A percentile compares a stretch with the other conserved stretches of the same genome.
These are phyloP conservation scores for Syzygium jambos DNA, from an alignment of 345 rosid species.

Conservation along the genomic window DNA sequence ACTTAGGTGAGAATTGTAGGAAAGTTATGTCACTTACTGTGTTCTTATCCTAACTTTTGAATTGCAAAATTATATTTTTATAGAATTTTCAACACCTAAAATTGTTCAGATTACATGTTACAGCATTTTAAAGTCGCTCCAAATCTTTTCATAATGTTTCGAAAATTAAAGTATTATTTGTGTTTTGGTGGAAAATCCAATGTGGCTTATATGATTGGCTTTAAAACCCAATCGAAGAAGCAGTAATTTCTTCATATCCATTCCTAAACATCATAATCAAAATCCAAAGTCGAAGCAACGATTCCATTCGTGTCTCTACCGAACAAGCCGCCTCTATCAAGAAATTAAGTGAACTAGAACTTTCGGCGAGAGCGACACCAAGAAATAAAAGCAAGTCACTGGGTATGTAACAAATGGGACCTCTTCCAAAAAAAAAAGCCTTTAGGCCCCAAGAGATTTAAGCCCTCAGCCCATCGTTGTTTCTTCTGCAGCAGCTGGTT, in stretches of 20 bases:
- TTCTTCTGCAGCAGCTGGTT: neutral
- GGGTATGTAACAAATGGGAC: neutral
- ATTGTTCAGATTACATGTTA: neutral
- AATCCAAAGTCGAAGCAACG: neutral
- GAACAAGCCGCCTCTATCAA: neutral
- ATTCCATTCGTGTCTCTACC: neutral
- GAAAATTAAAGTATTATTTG: neutral
- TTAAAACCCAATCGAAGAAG: neutral
- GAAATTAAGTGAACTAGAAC: neutral
- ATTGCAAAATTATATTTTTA: accelerated
- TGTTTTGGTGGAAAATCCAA: neutral
- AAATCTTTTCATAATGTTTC: neutral
- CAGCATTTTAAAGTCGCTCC: neutral
- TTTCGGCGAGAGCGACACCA: neutral
- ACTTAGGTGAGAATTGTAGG: too few relatives aligned
- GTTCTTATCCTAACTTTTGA: neutral
- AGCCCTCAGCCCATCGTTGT: neutral
- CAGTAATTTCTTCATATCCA: neutral
- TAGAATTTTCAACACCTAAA: neutral
- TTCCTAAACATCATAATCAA: neutral
- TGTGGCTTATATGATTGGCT: neutral
- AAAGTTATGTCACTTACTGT: neutral
- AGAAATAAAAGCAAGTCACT: neutral
- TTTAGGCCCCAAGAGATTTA: neutral
- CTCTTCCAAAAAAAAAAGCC: neutral